phyloP scores from a whole-genome alignment of 805 yeast species.

The Candida adriatica region DNA sequence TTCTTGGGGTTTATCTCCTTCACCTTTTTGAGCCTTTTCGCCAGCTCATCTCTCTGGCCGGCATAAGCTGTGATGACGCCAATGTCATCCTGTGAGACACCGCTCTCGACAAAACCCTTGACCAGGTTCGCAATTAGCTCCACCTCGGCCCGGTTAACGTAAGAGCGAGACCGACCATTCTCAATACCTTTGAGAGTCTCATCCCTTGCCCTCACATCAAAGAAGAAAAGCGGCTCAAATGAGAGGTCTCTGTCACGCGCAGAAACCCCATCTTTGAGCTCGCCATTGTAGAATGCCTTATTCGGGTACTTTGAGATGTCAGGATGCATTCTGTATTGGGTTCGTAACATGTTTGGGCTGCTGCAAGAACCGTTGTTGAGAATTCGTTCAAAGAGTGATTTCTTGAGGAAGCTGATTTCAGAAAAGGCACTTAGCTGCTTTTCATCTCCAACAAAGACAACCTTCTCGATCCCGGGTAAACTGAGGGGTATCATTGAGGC shows the following conservation, averaged over 20 bases:
- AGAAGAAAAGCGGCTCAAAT: constrained; percentile 50
- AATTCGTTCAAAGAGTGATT: constrained; percentile 64
- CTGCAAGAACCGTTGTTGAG: constrained; percentile 53
- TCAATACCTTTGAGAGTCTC: constrained; percentile 39
- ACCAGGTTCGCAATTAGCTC: no score
- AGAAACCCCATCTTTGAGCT: constrained; percentile 52
- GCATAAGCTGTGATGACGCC: constrained; percentile 74
- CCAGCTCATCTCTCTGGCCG: constrained; percentile 62
- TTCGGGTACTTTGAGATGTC: constrained; percentile 53
- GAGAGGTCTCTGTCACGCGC: constrained; percentile 34
- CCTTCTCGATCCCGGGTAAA: constrained; percentile 57
- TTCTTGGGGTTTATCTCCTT: constrained; percentile 48
- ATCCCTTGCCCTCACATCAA: constrained; percentile 48
- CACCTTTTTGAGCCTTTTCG: constrained; percentile 42
- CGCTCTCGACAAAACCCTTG: no score
- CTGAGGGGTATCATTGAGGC: constrained; percentile 64
- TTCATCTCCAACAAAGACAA: constrained; percentile 72
- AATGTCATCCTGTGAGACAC: constrained; percentile 41
- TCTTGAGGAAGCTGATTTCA: constrained; percentile 56
- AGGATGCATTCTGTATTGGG: constrained; percentile 67
- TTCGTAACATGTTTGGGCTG: constrained; percentile 61
- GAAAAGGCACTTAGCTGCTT: constrained; percentile 69
- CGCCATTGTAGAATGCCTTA: constrained; percentile 40
- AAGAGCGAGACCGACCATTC: constrained; percentile 44
- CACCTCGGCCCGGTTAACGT: no score